Conservation (phyloP, 2,329 filamentous ascomycete genomes). For the Helotiales sp. region DNA sequence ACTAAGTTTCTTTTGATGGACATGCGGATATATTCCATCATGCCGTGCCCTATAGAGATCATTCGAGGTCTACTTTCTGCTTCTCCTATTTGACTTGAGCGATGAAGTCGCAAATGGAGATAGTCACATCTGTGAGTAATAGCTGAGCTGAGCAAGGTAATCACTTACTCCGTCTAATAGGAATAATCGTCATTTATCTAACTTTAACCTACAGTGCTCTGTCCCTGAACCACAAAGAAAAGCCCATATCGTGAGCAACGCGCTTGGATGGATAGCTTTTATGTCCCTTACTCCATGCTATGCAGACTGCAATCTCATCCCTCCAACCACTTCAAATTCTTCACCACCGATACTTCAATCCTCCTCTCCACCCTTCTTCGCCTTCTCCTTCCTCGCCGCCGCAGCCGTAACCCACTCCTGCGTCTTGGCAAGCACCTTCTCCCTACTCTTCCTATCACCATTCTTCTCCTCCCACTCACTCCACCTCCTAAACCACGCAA, state of each 20-base stretch:
- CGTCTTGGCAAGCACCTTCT: conserved; percentile 73
- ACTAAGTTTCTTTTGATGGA: too few species aligned
- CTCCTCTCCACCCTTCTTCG: conserved; percentile 14
- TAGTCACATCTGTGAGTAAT: too few species aligned
- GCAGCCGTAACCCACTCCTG: conserved; percentile 68
- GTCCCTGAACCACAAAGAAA: neutral
- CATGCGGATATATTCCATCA: too few species aligned
- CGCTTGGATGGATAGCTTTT: neutral
- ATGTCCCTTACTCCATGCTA: conserved; percentile 23
- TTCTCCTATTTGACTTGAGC: too few species aligned
- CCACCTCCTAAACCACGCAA: conserved; percentile 92
- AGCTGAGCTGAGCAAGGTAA: neutral
- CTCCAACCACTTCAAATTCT: too few species aligned
- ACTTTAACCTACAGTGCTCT: neutral
- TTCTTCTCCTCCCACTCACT: conserved; percentile 81
- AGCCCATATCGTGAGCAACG: neutral
- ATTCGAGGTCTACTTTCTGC: too few species aligned
- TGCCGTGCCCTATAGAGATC: too few species aligned
- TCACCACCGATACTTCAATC: too few species aligned
- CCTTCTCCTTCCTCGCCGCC: conserved; percentile 47
- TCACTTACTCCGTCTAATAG: neutral
- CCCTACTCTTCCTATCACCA: conserved; percentile 71
- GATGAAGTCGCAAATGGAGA: too few species aligned
- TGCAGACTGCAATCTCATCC: conserved; percentile 3
- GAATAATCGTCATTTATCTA: neutral